Evolutionary conservation across 495 filamentous ascomycete genomes (phyloP).

Genomic region (Penicillium salamii): DNA sequence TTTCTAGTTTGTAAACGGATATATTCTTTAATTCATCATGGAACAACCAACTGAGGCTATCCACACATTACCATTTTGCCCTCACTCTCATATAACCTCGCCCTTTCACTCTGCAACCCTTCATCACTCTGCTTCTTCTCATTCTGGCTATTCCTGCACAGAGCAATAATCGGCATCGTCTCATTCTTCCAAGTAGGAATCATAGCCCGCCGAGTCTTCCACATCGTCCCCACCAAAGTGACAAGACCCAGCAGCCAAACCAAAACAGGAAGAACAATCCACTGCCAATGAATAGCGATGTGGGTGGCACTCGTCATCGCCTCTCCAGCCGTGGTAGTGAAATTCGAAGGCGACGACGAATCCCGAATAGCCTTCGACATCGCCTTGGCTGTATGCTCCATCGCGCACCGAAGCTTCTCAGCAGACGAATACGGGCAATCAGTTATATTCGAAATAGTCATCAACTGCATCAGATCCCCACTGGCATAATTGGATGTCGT

Average conservation of each 20-base stretch:
- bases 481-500: neutral
- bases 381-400: slow-evolving; percentile 14
- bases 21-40: too few relatives aligned
- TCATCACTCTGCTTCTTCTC: neutral
- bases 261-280: slow-evolving; percentile 10
- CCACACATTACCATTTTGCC: neutral
- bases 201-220: slow-evolving; percentile 5
- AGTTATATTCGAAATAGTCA: neutral
- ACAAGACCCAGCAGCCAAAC: slow-evolving; percentile 14
- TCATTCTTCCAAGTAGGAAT: slow-evolving; percentile 4
- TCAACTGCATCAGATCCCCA: neutral
- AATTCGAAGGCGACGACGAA: neutral
- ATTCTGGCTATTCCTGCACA: neutral
- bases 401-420: slow-evolving; percentile 15
- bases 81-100: neutral
- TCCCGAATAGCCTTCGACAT: slow-evolving; percentile 19
- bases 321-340: neutral
- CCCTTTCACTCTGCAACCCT: neutral
- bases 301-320: neutral
- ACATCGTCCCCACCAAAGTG: slow-evolving; percentile 7
- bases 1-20: too few relatives aligned
- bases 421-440: neutral
- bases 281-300: slow-evolving; percentile 17
- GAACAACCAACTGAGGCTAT: too few relatives aligned
- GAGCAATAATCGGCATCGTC: slow-evolving; percentile 1